Evolutionary conservation across 345 rosid species (phyloP).

Genomic region (Citrus unshiu): DNA sequence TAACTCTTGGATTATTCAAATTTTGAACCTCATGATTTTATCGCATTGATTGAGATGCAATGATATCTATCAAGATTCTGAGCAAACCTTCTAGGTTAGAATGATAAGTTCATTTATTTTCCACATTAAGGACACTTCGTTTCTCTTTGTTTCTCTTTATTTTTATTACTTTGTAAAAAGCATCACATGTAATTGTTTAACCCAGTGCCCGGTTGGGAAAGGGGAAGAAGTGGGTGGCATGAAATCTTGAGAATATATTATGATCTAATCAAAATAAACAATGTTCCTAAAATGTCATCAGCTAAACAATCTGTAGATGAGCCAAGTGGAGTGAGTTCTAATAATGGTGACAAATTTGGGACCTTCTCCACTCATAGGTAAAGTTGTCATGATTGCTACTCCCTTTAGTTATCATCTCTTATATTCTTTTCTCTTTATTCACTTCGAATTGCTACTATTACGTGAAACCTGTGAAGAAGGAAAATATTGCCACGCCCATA

Average conservation of each 20-base stretch:
- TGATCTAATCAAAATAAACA: not conserved
- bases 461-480: not conserved
- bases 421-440: not conserved
- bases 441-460: slow-evolving; percentile 1
- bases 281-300: not conserved
- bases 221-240: not conserved
- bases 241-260: not conserved
- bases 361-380: not conserved
- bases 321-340: not conserved
- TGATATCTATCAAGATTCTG: not conserved
- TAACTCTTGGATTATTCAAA: slow-evolving; percentile 6
- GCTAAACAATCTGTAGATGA: not conserved
- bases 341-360: not conserved
- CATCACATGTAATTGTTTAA: not conserved
- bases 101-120: not conserved
- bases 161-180: not conserved
- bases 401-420: not conserved
- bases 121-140: not conserved
- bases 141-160: not conserved
- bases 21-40: not conserved
- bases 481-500: not conserved
- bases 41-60: not conserved
- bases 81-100: not conserved
- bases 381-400: not conserved
- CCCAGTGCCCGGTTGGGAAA: not conserved